These are phyloP conservation scores for Colletotrichum graminicola DNA, from an alignment of 2,329 filamentous ascomycete species.

Conservation along the genomic window DNA sequence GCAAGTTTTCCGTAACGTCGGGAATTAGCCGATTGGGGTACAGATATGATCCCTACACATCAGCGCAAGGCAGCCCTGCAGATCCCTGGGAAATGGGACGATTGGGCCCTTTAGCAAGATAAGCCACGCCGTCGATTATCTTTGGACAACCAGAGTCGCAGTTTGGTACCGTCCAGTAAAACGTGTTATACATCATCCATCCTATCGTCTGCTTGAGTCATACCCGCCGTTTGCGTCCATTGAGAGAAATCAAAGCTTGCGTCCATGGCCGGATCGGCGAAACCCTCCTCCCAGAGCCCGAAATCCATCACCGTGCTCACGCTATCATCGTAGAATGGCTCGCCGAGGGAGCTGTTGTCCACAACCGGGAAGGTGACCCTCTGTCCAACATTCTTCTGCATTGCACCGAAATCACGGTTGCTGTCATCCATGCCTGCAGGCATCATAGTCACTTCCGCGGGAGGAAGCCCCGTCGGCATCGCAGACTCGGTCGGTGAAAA, in stretches of 20 bases:
- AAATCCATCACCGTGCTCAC: slow-evolving; percentile 49
- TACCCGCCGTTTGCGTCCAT: slow-evolving; percentile 43
- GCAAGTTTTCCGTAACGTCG: background rate
- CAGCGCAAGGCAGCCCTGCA: slow-evolving; percentile 10
- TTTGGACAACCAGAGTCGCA: too few species aligned
- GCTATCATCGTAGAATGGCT: slow-evolving; percentile 48
- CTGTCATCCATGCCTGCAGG: background rate
- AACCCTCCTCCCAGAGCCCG: slow-evolving; percentile 54
- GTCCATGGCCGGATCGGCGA: slow-evolving; percentile 53
- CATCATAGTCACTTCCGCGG: background rate
- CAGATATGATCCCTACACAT: slow-evolving; percentile 1
- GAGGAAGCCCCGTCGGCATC: background rate
- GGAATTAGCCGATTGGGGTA: background rate
- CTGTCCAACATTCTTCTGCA: slow-evolving; percentile 6
- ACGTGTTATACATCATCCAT: slow-evolving; percentile 34
- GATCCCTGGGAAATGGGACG: background rate
- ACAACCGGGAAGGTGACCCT: slow-evolving; percentile 47
- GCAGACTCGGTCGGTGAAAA: slow-evolving; percentile 32
- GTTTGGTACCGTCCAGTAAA: background rate
- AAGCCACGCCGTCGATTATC: background rate
- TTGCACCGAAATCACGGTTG: background rate
- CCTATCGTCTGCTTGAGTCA: slow-evolving; percentile 38
- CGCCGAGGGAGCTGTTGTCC: slow-evolving; percentile 47
- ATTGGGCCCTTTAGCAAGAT: background rate
- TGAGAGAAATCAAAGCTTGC: slow-evolving; percentile 50